Evolutionary conservation across 164 flowering plant genomes (phyloP).

Genomic region (Umbilicus rupestris): DNA sequence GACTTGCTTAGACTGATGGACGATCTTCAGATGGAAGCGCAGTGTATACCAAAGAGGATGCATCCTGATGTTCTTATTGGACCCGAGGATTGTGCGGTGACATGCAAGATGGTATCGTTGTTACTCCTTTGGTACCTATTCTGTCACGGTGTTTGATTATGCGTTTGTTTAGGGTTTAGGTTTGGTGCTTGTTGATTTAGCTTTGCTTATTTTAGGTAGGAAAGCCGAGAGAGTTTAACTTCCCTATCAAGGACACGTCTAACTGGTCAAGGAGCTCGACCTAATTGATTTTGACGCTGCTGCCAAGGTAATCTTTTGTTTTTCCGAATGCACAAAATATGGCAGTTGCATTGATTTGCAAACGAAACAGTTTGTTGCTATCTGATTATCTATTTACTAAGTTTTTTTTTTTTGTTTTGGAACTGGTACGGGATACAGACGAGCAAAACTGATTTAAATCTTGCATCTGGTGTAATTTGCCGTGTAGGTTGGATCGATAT

Average conservation of each 20-base stretch:
- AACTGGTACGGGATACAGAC: background rate
- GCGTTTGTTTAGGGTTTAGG: background rate
- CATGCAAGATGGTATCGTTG: slow-evolving; percentile 50
- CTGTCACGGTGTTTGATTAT: background rate
- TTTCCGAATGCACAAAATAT: background rate
- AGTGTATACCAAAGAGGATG: slow-evolving; percentile 77
- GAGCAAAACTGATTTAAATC: background rate
- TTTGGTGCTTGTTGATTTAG: background rate
- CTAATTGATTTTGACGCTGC: slow-evolving; percentile 92
- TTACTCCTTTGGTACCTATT: slow-evolving; percentile 3
- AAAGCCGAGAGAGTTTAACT: slow-evolving; percentile 49
- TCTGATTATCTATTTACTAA: background rate
- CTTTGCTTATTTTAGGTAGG: slow-evolving; percentile 44
- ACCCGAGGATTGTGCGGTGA: slow-evolving; percentile 61
- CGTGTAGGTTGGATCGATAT: slow-evolving; percentile 85
- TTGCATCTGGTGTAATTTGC: background rate
- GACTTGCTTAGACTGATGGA: slow-evolving; percentile 59
- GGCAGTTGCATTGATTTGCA: background rate
- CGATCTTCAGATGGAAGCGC: slow-evolving; percentile 83
- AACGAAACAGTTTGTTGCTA: background rate
- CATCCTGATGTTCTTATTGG: slow-evolving; percentile 92
- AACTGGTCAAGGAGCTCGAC: slow-evolving; percentile 83
- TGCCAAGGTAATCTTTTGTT: slow-evolving; percentile 54
- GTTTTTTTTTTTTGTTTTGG: background rate
- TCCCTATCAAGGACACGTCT: slow-evolving; percentile 80